Percentiles rank a stretch among this genome's conserved stretches.
These are phyloP conservation scores for Pichia cactophila DNA, from an alignment of 1,139 yeast genomes.

Conservation along the genomic window DNA sequence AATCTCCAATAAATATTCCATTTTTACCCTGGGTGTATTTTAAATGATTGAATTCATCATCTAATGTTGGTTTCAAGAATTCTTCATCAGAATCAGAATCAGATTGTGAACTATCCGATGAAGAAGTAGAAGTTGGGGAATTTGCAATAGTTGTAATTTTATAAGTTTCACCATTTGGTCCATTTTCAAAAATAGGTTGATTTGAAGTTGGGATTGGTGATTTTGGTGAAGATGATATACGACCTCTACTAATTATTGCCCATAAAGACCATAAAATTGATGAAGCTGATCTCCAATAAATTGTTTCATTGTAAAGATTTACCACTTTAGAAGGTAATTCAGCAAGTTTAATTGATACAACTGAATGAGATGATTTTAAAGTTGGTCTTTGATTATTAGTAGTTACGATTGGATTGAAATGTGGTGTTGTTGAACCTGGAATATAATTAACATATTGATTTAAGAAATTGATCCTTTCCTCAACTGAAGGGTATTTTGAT, in stretches of 20 bases:
- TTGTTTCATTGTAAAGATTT: constrained; percentile 53
- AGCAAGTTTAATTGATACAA: constrained; percentile 19
- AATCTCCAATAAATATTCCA: constrained; percentile 66
- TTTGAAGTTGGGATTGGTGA: constrained; percentile 2
- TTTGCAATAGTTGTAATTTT: constrained; percentile 13
- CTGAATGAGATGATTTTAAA: constrained; percentile 16
- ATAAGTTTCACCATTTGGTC: constrained; percentile 42
- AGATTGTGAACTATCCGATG: neutral
- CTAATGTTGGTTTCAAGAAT: constrained; percentile 36
- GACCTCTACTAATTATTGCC: constrained; percentile 57
- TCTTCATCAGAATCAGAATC: constrained; percentile 27
- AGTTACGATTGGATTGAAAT: constrained; percentile 8
- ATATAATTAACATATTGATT: constrained; percentile 59
- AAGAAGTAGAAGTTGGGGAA: neutral
- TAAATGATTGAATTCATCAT: constrained; percentile 75
- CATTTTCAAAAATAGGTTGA: constrained; percentile 26
- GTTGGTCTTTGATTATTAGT: constrained; percentile 2
- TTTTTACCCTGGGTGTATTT: constrained; percentile 71
- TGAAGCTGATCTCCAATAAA: constrained; percentile 76
- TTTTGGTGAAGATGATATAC: constrained; percentile 6
- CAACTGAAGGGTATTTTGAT: constrained; percentile 53
- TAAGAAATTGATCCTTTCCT: constrained; percentile 64
- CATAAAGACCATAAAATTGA: constrained; percentile 82
- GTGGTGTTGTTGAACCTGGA: constrained; percentile 26
- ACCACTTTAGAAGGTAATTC: constrained; percentile 35